Evolutionary conservation across 495 filamentous ascomycete genomes (phyloP), one percentile per base, ranked within the genome.

Genomic region (Thermothielavioides terrestris): DNA sequence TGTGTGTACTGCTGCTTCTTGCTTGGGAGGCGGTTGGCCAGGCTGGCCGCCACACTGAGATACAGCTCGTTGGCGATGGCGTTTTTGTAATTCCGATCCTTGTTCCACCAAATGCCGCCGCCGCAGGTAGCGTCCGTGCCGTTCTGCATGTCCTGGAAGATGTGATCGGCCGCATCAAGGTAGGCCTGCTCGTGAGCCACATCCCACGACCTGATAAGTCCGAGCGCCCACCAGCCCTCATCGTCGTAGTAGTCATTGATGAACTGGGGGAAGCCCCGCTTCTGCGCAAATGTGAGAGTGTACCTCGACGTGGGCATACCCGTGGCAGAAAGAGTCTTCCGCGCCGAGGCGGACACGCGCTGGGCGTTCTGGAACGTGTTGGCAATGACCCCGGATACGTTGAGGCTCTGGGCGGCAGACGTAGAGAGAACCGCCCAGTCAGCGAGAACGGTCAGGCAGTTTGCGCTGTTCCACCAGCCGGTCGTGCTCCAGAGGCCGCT

Each of bases 401-500:
- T 57, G 17, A 75, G 31, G 14, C 49, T 51, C 17, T 55, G 42
- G 31, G 64, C 62, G 27, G 59, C 53, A 6, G 52, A 22, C 1
- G 49, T 53, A 31, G 63, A 61, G 18, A 76, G 31, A 9, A 67
- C 51, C 14, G 80, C 81, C 52, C 83, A 73, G 56, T 88, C 81
- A 52, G 74, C 78, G 31, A 86, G 59, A 21, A 74, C 69, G 2
- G 81, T 85, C 51, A 88, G 62, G 46, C 72, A 75, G 60, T 87
- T 89, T 48, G 80, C 85, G 32, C 76, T 78, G 64, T 88, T 85
- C 85, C 85, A 89, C 85, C 85, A 89, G 2, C 80, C 80, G 22
- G 69, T 73, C 0, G 77, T 82, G 52, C 78, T 61, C 81, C 81
- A 88, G 10, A 86, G 66, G 14, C 84, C 84, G 0, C 72, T 82